phyloP scores from a whole-genome alignment of 1,284 basidiomycete species.

The Ceratobasidium sp. region DNA sequence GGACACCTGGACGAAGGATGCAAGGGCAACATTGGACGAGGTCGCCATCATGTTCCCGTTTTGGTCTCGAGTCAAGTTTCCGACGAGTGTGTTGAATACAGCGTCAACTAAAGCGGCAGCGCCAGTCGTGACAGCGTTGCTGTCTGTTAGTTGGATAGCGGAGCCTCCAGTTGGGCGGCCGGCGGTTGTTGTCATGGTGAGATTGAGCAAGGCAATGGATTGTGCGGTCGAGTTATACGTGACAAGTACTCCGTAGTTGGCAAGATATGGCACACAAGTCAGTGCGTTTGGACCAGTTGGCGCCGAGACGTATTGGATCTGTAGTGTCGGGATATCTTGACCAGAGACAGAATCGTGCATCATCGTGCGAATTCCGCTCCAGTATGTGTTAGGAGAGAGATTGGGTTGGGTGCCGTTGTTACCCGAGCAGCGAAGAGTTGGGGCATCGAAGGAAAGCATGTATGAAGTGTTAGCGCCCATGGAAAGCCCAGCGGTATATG shows the following conservation, averaged over 20 bases:
- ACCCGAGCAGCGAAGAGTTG: constrained; percentile 17
- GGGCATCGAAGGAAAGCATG: constrained; percentile 10
- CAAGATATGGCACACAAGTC: constrained; percentile 20
- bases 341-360: constrained; percentile 20
- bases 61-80: constrained; percentile 17
- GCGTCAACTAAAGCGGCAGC: constrained; percentile 33
- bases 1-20: constrained; percentile 9
- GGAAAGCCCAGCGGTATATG: not conserved
- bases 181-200: constrained; percentile 26
- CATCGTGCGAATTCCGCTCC: constrained; percentile 3
- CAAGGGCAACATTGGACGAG: constrained; percentile 10
- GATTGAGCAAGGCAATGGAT: constrained; percentile 8
- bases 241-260: constrained; percentile 33
- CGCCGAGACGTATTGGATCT: constrained; percentile 22
- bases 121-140: constrained; percentile 15
- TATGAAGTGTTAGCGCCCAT: constrained; percentile 14
- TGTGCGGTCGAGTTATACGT: constrained; percentile 24
- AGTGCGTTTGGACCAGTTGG: not conserved
- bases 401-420: constrained; percentile 4
- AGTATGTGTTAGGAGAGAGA: constrained; percentile 23
- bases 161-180: constrained; percentile 22
- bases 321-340: constrained; percentile 29
- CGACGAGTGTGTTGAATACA: constrained; percentile 14
- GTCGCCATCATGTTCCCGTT: constrained; percentile 10
- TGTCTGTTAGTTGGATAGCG: constrained; percentile 4